Evolutionary conservation across 176 grass and related monocot genomes (phyloP).

Genomic region (Oryza meridionalis): DNA sequence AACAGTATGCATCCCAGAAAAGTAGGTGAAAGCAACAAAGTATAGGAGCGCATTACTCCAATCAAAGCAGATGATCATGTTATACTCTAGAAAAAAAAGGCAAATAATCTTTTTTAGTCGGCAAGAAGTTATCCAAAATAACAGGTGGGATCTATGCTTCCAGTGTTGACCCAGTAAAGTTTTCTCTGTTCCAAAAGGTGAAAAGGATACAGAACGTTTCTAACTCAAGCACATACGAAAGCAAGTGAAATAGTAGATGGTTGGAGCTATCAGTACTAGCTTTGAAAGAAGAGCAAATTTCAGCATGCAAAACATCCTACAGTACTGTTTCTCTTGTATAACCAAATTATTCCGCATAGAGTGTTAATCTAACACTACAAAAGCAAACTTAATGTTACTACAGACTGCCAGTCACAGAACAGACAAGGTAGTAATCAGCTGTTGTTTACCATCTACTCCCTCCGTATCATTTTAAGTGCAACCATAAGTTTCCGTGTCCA

Average conservation of each 20-base stretch:
- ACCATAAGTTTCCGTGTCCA: too few species aligned
- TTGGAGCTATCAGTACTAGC: background rate
- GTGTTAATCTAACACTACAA: background rate
- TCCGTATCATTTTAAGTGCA: too few species aligned
- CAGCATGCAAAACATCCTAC: background rate
- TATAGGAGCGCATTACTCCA: background rate
- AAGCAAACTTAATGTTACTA: background rate
- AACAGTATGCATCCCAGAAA: background rate
- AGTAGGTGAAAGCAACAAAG: conserved; percentile 18
- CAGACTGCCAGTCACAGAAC: background rate
- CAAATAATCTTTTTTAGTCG: background rate
- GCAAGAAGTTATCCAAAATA: background rate
- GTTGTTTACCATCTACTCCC: background rate
- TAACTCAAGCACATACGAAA: conserved; percentile 12
- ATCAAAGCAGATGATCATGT: background rate
- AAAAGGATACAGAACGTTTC: background rate
- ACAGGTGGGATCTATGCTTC: background rate
- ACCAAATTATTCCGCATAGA: background rate
- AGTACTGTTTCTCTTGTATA: background rate
- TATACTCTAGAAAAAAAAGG: background rate
- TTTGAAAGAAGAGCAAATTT: background rate
- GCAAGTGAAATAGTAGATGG: background rate
- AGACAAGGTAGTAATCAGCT: background rate
- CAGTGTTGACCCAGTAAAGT: background rate
- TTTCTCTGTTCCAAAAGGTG: background rate